These are phyloP conservation scores for Metschnikowia drakensbergensis DNA, from an alignment of 805 yeast species.

Conservation along the genomic window DNA sequence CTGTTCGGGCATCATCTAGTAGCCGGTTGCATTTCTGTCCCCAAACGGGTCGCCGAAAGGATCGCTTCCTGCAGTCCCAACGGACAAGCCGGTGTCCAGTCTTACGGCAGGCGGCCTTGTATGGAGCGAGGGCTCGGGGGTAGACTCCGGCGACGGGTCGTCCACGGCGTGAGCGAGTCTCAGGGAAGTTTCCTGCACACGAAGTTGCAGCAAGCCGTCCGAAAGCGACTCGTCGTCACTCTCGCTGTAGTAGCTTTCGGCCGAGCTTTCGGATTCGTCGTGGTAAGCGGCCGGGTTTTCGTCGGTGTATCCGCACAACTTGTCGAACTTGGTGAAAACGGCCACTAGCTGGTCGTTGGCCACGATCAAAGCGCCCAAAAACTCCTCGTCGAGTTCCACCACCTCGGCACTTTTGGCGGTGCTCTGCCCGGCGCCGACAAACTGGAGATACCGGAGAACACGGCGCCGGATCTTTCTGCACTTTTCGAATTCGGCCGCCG, in stretches of 20 bases:
- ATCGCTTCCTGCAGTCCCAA: constrained; percentile 24
- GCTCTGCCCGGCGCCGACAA: constrained; percentile 54
- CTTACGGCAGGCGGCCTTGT: constrained; percentile 7
- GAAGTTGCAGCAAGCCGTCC: constrained; percentile 7
- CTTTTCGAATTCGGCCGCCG: constrained; percentile 65
- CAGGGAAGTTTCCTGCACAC: constrained; percentile 15
- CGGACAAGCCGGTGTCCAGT: constrained; percentile 25
- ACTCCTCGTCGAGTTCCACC: constrained; percentile 60
- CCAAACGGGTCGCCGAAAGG: constrained; percentile 46
- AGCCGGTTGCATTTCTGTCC: constrained; percentile 7
- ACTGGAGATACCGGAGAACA: constrained; percentile 77
- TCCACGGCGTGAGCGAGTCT: constrained; percentile 15
- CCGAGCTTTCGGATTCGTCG: constrained; percentile 15
- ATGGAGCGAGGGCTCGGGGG: constrained; percentile 7
- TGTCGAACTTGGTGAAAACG: constrained; percentile 67
- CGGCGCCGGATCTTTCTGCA: constrained; percentile 74
- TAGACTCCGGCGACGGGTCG: constrained; percentile 27
- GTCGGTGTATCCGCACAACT: constrained; percentile 39
- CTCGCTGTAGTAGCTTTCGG: constrained; percentile 37
- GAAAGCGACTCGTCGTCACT: constrained; percentile 26
- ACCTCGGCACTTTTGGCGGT: constrained; percentile 25
- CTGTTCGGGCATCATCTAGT: background rate
- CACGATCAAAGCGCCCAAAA: constrained; percentile 77
- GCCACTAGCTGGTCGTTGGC: constrained; percentile 88
- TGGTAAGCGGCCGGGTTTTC: constrained; percentile 8